Conservation (phyloP, 495 filamentous ascomycete species). For the Aspergillus haitiensis region DNA sequence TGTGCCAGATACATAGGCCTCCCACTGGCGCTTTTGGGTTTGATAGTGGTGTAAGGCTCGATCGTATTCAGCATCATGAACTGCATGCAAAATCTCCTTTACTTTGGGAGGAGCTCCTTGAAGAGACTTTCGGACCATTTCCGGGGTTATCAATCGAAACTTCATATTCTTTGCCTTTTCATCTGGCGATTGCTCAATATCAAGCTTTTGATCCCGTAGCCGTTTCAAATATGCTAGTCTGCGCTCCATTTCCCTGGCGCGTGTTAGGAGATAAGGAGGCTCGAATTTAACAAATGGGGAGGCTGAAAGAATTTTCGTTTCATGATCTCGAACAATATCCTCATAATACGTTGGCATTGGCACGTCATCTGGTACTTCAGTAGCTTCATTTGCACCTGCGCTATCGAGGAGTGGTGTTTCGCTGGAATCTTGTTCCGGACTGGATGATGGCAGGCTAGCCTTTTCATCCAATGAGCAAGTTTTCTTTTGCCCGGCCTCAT, state of each 20-base stretch:
- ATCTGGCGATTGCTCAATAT: constrained; percentile 51
- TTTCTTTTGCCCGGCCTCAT: constrained; percentile 13
- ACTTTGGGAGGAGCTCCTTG: constrained; percentile 77
- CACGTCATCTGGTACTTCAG: constrained; percentile 74
- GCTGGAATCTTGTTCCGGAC: constrained; percentile 14
- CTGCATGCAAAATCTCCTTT: constrained; percentile 88
- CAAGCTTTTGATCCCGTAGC: constrained; percentile 72
- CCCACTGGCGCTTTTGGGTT: constrained; percentile 94
- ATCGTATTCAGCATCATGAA: constrained; percentile 95
- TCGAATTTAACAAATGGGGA: constrained; percentile 96
- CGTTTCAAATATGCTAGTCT: constrained; percentile 75
- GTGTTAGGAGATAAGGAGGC: constrained; percentile 89
- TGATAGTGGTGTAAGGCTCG: constrained; percentile 91
- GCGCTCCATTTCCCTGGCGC: constrained; percentile 85
- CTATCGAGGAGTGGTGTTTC: constrained; percentile 25
- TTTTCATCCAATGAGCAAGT: constrained; percentile 3
- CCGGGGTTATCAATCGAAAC: constrained; percentile 87
- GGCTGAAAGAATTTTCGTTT: constrained; percentile 90
- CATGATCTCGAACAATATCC: constrained; percentile 88
- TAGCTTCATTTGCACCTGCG: constrained; percentile 41
- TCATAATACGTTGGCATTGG: constrained; percentile 91
- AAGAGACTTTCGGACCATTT: constrained; percentile 85
- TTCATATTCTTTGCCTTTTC: constrained; percentile 64
- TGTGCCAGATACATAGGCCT: constrained; percentile 75
- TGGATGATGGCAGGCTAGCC: constrained; percentile 7